These are phyloP conservation scores for Tricholoma sp. DNA, from an alignment of 768 basidiomycete species.

Conservation along the genomic window DNA sequence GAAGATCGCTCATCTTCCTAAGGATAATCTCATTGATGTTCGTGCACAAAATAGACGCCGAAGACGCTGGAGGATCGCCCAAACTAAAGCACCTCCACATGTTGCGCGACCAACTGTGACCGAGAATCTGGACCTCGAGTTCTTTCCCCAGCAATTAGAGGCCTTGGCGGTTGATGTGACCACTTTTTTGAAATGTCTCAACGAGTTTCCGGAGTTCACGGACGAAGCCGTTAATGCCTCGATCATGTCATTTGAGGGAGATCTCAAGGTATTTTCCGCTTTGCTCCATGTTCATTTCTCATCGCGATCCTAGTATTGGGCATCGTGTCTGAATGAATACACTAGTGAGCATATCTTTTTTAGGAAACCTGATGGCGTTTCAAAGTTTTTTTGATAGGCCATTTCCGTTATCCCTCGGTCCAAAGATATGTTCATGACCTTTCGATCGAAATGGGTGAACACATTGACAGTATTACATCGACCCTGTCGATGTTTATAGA, in stretches of 20 bases:
- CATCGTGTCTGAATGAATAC: conserved; percentile 65
- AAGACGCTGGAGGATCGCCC: conserved; percentile 24
- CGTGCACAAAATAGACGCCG: conserved; percentile 24
- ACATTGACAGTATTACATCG: conserved; percentile 62
- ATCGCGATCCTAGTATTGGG: conserved; percentile 54
- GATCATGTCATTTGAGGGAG: conserved; percentile 62
- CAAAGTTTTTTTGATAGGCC: conserved; percentile 34
- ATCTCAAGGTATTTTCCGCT: conserved; percentile 46
- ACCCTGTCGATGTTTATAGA: conserved; percentile 73
- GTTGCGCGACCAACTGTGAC: conserved; percentile 48
- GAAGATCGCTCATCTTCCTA: conserved; percentile 43
- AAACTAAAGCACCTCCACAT: conserved; percentile 41
- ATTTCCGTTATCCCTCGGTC: conserved; percentile 68
- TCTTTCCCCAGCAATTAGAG: conserved; percentile 62
- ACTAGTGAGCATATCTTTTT: conserved; percentile 32
- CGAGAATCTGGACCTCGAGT: conserved; percentile 57
- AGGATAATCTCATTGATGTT: conserved; percentile 28
- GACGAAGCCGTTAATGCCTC: conserved; percentile 69
- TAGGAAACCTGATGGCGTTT: background rate
- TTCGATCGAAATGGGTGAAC: conserved; percentile 69
- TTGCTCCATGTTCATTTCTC: conserved; percentile 1
- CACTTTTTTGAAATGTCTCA: conserved; percentile 64
- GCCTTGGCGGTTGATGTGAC: conserved; percentile 59
- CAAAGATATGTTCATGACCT: conserved; percentile 73
- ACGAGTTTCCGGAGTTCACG: conserved; percentile 76